A percentile compares a stretch with the other conserved stretches of the same genome.
Conservation (phyloP, 2,329 filamentous ascomycete genomes). For the Cercospora zeina region DNA sequence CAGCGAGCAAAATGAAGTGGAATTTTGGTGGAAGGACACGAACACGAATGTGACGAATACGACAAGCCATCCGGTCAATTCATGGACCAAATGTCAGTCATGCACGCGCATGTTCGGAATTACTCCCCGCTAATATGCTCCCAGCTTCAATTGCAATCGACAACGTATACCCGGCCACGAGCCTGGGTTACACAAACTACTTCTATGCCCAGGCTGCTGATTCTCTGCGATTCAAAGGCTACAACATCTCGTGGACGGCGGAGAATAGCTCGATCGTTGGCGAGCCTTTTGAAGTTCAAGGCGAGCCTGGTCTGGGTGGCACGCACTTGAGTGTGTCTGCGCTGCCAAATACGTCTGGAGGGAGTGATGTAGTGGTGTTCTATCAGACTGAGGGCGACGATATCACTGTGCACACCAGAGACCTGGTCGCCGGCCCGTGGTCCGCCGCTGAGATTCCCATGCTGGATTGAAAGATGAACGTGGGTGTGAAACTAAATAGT, state of each 20-base stretch:
- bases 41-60: slow-evolving; percentile 39
- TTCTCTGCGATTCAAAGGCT: slow-evolving; percentile 43
- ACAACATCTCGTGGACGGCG: slow-evolving; percentile 43
- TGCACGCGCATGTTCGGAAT: background rate
- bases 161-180: slow-evolving; percentile 44
- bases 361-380: slow-evolving; percentile 39
- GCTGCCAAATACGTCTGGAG: slow-evolving; percentile 37
- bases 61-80: slow-evolving; percentile 44
- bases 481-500: background rate
- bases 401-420: slow-evolving; percentile 36
- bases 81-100: slow-evolving; percentile 40
- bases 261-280: slow-evolving; percentile 44
- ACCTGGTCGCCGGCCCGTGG: slow-evolving; percentile 38
- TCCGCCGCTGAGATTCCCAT: slow-evolving; percentile 28
- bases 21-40: slow-evolving; percentile 50
- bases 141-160: slow-evolving; percentile 36
- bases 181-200: slow-evolving; percentile 47
- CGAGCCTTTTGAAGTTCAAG: slow-evolving; percentile 41
- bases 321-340: slow-evolving; percentile 46
- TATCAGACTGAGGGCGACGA: slow-evolving; percentile 38
- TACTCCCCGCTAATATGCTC: background rate
- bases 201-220: slow-evolving; percentile 45
- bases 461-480: background rate
- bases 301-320: slow-evolving; percentile 42
- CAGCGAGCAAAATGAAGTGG: slow-evolving; percentile 43